Evolutionary conservation across 345 rosid species (phyloP).

Genomic region (Populus nigra): DNA sequence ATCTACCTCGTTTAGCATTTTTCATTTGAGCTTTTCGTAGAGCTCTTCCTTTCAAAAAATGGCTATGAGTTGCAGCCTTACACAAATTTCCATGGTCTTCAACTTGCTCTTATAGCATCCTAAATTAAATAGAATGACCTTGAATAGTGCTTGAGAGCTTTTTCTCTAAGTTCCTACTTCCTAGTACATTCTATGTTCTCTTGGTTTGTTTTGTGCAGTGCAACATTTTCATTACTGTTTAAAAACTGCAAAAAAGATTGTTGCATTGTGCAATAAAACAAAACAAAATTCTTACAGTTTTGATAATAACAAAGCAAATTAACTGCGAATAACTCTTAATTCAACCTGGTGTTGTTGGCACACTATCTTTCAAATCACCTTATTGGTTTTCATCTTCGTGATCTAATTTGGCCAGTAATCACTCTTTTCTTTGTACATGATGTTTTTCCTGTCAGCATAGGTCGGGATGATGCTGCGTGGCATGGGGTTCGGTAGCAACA

Average conservation of each 20-base stretch:
- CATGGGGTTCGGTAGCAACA: constrained; percentile 91
- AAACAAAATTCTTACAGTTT: background rate
- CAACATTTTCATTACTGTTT: background rate
- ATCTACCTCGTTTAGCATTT: background rate
- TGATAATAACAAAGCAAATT: background rate
- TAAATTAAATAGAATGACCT: constrained; percentile 3
- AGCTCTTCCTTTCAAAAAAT: background rate
- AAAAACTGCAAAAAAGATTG: background rate
- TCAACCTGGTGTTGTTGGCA: background rate
- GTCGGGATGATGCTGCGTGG: constrained; percentile 95
- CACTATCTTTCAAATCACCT: background rate
- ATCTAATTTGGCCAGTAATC: constrained; percentile 18
- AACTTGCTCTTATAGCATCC: background rate
- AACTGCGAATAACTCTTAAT: background rate
- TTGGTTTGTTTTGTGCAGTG: background rate
- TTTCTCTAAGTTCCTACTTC: background rate
- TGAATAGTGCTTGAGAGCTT: background rate
- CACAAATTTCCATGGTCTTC: background rate
- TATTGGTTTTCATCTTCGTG: background rate
- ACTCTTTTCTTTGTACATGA: constrained; percentile 17
- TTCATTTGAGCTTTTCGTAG: background rate
- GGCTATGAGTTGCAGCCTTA: background rate
- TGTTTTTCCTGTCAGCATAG: constrained; percentile 63
- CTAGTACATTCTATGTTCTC: background rate
- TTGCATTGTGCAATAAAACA: background rate